Conservation (phyloP, 495 filamentous ascomycete genomes). For the Annulohypoxylon stygium region DNA sequence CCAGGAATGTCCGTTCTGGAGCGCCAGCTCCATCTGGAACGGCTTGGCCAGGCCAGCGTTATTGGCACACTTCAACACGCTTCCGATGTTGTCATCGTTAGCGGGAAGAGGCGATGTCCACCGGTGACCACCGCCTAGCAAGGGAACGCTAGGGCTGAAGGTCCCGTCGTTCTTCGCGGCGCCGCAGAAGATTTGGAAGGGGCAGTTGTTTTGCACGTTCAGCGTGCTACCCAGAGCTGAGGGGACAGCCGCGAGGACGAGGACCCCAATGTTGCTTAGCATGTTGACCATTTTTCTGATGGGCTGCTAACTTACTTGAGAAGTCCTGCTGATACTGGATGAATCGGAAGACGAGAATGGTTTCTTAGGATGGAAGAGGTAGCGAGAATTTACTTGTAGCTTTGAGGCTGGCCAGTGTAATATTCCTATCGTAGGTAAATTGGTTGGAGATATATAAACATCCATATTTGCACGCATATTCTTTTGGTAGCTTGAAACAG, state of each 20-base stretch:
- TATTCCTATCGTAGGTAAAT: not conserved
- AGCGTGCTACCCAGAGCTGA: constrained; percentile 17
- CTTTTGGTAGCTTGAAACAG: no score
- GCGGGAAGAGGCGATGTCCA: constrained; percentile 37
- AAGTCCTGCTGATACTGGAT: not conserved
- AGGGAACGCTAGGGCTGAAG: constrained; percentile 4
- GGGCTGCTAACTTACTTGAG: not conserved
- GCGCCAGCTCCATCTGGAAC: constrained; percentile 38
- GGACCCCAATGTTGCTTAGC: not conserved
- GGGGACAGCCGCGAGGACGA: constrained; percentile 18
- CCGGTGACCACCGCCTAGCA: not conserved
- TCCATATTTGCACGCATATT: no score
- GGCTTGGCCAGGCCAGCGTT: not conserved
- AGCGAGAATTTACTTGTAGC: not conserved
- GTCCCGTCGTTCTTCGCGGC: constrained; percentile 44
- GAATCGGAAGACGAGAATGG: not conserved
- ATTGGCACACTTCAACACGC: constrained; percentile 36
- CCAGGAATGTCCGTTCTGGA: constrained; percentile 33
- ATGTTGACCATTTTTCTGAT: not conserved
- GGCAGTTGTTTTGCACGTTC: constrained; percentile 34
- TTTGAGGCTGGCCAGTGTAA: not conserved
- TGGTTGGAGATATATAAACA: no score
- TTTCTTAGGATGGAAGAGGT: not conserved
- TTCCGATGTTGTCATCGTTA: constrained; percentile 34
- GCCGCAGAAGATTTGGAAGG: constrained; percentile 34